These are phyloP conservation scores for Diaporthe helianthi DNA, from an alignment of 2,329 filamentous ascomycete genomes.

Conservation along the genomic window DNA sequence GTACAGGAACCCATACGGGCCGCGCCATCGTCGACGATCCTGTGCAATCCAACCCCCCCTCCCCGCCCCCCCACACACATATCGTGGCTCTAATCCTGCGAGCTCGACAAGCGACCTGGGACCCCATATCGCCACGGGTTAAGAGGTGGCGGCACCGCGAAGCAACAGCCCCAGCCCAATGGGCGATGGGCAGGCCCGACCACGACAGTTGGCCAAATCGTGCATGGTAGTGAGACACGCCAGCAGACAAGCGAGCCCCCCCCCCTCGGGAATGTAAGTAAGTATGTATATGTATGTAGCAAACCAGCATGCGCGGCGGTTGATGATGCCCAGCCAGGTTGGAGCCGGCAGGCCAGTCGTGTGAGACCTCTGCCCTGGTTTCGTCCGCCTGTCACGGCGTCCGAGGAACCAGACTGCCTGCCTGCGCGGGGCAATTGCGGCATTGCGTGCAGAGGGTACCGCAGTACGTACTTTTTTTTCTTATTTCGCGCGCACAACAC, in stretches of 20 bases:
- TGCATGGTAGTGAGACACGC: constrained; percentile 19
- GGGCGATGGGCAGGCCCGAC: neutral
- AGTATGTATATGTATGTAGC: neutral
- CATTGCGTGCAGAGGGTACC: neutral
- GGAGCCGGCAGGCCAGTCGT: neutral
- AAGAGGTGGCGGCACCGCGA: neutral
- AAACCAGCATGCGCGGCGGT: neutral
- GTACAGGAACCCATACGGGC: neutral
- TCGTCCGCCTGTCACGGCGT: constrained; percentile 1
- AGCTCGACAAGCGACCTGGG: constrained; percentile 11
- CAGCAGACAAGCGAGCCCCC: constrained; percentile 6
- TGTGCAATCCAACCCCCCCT: neutral
- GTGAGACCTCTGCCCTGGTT: neutral
- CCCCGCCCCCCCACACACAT: neutral
- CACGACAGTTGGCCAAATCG: neutral
- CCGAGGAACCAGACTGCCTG: neutral
- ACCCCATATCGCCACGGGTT: neutral
- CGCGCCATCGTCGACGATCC: constrained; percentile 9
- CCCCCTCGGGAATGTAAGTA: neutral
- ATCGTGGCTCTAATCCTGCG: constrained; percentile 6
- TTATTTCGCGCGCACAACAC: neutral
- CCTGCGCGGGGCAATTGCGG: constrained; percentile 18
- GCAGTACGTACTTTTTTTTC: neutral
- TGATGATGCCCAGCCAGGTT: constrained; percentile 5
- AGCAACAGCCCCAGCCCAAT: neutral